Evolutionary conservation across 2,329 filamentous ascomycete species (phyloP).

Genomic region (Kalaharituber pfeilii): DNA sequence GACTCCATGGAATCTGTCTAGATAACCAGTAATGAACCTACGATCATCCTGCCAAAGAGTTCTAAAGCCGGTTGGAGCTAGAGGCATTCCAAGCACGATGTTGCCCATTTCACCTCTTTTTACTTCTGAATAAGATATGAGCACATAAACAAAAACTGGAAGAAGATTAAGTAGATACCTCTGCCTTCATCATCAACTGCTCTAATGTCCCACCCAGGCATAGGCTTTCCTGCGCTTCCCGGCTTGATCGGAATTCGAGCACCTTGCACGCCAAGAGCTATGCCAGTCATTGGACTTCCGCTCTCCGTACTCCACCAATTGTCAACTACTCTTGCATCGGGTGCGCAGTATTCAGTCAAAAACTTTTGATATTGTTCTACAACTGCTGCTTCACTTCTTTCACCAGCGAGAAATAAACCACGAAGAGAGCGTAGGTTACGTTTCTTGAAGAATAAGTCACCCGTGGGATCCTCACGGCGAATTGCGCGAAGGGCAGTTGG

Average conservation of each 20-base stretch:
- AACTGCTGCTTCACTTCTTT: conserved; percentile 75
- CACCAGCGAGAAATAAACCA: conserved; percentile 71
- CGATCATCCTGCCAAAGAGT: conserved; percentile 75
- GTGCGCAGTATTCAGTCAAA: conserved; percentile 29
- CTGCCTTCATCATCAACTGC: conserved; percentile 65
- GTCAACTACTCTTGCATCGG: conserved; percentile 45
- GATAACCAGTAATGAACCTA: conserved; percentile 68
- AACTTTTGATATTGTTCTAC: conserved; percentile 64
- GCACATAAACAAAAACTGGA: background rate
- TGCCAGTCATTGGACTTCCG: conserved; percentile 49
- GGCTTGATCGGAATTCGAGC: conserved; percentile 42
- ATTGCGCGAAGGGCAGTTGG: conserved; percentile 78
- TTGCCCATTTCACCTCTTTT: conserved; percentile 68
- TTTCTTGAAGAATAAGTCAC: conserved; percentile 42
- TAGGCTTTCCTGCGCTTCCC: conserved; percentile 74
- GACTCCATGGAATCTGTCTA: conserved; percentile 60
- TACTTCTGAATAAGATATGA: conserved; percentile 28
- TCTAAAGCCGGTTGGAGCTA: conserved; percentile 73
- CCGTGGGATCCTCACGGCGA: conserved; percentile 64
- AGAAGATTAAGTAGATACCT: conserved; percentile 29
- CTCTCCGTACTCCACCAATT: conserved; percentile 62
- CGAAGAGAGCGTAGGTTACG: conserved; percentile 55
- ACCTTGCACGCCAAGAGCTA: conserved; percentile 46
- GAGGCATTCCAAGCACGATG: conserved; percentile 65
- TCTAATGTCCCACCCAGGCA: conserved; percentile 79